Base-by-base conservation (phyloP, 2,329 filamentous ascomycete species). In the Neobulgaria alba region DNA sequence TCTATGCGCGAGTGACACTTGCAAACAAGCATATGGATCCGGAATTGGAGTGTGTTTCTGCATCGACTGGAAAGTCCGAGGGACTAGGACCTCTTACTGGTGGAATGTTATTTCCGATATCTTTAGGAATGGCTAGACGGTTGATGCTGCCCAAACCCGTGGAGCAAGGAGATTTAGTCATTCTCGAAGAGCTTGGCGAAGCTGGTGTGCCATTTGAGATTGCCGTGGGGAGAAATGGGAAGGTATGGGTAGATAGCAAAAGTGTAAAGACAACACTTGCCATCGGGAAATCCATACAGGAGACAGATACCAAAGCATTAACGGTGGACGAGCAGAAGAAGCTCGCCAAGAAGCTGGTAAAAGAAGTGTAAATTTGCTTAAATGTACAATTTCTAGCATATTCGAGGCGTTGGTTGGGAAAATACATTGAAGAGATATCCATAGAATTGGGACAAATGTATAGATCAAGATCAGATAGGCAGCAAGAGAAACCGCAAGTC, bases 171-270 rank as follows among this genome's bases (percentile, higher is more conserved):
- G 75, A 75, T 16, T 63, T 95, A 5, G 74, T 79, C 3, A 72
- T 95, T 18, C 63, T 96, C 42, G 85, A 94, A 48, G 84, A 87
- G 57, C 66, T 96, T 10, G 89, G 82, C 3, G 62, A 59, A 3
- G 79, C 80, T 43, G 90, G 86, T 39, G 64, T 95, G 10, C 79
- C 84, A 15, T 98, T 96, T 61, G 92, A 98, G 68, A 85, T 93
- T 45, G 90, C 90, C 0, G 85, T 95, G 7, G 92, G 92, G 14
- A 77, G 87, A 57, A 98, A 98, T 62, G 92, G 92, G 30, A 82
- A 78, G 61, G 75, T 96, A 16, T 96, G 92, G 88, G 84, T 96
- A 10, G 81, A 90, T 57, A 88, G 83, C 51, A 84, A 82, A 19
- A 82, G 71, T 47, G 66, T 82, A 29, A 82, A 75, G 64, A 79